Conservation (phyloP, 2,329 filamentous ascomycete genomes). For the Macroventuria anomochaeta region DNA sequence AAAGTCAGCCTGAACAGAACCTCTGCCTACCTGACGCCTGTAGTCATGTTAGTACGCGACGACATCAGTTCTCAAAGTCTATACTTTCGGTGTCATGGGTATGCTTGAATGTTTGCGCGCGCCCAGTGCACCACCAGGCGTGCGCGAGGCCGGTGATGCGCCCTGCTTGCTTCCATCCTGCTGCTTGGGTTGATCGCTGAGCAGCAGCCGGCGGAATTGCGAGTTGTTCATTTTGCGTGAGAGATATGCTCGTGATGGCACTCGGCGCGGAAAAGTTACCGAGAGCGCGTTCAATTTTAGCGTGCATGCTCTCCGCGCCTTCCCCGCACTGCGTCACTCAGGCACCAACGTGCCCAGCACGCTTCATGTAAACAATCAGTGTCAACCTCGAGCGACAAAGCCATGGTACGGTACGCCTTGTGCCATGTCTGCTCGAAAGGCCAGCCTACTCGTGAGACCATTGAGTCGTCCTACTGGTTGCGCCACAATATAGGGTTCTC, state of each 20-base stretch:
- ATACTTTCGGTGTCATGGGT: conserved; percentile 87
- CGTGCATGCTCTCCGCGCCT: conserved; percentile 1
- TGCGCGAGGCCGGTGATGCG: conserved; percentile 37
- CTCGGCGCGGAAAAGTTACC: conserved; percentile 5
- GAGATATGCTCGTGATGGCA: neutral
- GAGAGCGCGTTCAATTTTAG: conserved; percentile 6
- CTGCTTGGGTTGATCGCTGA: conserved; percentile 54
- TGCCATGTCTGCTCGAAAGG: too few species aligned
- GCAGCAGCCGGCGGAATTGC: conserved; percentile 84
- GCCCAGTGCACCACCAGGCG: conserved; percentile 64
- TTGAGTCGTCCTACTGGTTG: neutral
- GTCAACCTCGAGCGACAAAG: neutral
- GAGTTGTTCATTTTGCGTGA: conserved; percentile 83
- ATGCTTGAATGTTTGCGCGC: conserved; percentile 81
- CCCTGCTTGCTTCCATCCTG: conserved; percentile 38
- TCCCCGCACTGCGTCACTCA: conserved; percentile 13
- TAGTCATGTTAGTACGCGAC: conserved; percentile 10
- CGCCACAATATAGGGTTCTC: neutral
- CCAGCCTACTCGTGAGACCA: neutral
- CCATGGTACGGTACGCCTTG: neutral
- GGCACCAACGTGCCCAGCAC: neutral
- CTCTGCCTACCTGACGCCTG: conserved; percentile 68
- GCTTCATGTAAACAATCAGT: neutral
- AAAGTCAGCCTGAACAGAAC: conserved; percentile 69
- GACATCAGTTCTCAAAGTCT: neutral